Evolutionary conservation across 805 yeast genomes (phyloP), one percentile per base, ranked within the genome.

Genomic region (Torulaspora microellipsoides): DNA sequence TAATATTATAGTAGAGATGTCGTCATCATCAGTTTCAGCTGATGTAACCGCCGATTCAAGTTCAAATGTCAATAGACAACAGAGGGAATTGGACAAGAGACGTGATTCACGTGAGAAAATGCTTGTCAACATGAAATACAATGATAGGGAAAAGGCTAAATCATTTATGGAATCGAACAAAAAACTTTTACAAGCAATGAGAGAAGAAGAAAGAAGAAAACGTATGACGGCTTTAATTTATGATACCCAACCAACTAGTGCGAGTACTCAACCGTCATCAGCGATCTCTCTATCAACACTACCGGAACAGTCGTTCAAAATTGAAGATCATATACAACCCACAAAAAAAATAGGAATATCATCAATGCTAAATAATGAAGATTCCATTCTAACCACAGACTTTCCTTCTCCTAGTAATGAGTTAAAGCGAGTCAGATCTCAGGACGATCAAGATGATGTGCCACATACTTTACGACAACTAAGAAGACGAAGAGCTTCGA

Each of bases 111-210:
- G 63, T 25, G 67, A 63, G 29, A 57, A 53, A 34, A 63, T 63
- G 67, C 47, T 63, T n/a, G 65, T 60, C 6, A 57, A 54, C 34
- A 53, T 63, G 58, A 63, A 63, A 45, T 63, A 63, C 42, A 63
- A 61, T 33, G 67, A 63, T 35, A 56, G 65, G 37, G 58, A 55
- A 36, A 58, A 53, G 34, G 58, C 66, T 8, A 63, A 59, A 42
- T 49, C 55, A 3, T 63, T 63, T 38, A 63, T 63, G 65, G 62
- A 58, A 42, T 54, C 61, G 3, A 60, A 63, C 37, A 58, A 56
- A 41, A 57, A 60, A 31, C 45, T 63, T n/a, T 46, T 63, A 15
- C 45, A 49, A 37, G 66, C 66, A 1, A 54, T 63, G 62, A 50
- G 58, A 35, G 62, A 59, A 23, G 67, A 63, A 36, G 66, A 62